Conservation (phyloP, 371 early-diverging fungal species). For the Mortierella sp. region DNA sequence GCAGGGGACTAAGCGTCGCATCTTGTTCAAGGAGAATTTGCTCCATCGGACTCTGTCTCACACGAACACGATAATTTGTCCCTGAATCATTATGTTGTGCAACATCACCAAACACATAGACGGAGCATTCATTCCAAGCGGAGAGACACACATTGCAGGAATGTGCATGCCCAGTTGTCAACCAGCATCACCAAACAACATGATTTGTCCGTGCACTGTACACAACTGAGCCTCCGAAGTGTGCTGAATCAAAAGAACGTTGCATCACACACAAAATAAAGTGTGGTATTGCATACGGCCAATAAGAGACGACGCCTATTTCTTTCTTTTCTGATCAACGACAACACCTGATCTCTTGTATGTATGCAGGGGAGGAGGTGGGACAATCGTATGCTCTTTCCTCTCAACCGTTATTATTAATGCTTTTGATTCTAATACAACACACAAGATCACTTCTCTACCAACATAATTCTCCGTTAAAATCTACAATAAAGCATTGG, state of each 20-base stretch:
- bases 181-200: not conserved
- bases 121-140: not conserved
- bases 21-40: not conserved
- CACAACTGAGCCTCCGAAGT: not conserved
- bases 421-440: too few relatives aligned
- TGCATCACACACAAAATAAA: not conserved
- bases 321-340: not conserved
- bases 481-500: too few relatives aligned
- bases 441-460: too few relatives aligned
- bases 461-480: too few relatives aligned
- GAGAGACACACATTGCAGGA: not conserved
- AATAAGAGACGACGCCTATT: not conserved
- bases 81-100: not conserved
- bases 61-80: not conserved
- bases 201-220: not conserved
- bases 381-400: not conserved
- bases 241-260: too few relatives aligned
- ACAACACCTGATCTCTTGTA: too few relatives aligned
- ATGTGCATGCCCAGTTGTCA: too few relatives aligned
- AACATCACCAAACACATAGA: not conserved
- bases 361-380: too few relatives aligned
- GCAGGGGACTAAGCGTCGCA: not conserved
- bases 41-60: not conserved
- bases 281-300: not conserved
- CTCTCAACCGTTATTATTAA: too few relatives aligned